A percentile compares a stretch with the other conserved stretches of the same genome.
phyloP scores from a whole-genome alignment of 169 alveolate species.

The Miamiensis avidus region DNA sequence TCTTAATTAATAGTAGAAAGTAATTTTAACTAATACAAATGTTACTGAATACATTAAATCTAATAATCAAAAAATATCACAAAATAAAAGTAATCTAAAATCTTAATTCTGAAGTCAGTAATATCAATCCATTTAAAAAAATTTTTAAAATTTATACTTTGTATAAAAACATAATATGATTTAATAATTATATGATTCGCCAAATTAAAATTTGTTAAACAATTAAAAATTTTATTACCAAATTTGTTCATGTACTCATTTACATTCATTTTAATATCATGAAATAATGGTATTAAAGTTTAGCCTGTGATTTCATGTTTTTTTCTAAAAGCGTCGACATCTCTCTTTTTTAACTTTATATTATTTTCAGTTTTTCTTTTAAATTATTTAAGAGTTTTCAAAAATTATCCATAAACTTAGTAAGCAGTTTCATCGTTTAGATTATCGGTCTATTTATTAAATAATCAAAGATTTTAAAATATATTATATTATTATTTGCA shows the following conservation, averaged over 20 bases:
- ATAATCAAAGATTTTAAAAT: no score
- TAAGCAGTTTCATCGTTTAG: conserved; percentile 10
- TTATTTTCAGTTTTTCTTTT: conserved; percentile 22
- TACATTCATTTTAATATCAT: conserved; percentile 23
- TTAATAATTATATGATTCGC: no score
- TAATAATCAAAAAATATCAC: no score
- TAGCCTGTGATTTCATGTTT: conserved; percentile 10
- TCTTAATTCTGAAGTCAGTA: no score
- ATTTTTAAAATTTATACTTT: no score
- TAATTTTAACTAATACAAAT: not conserved
- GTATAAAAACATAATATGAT: no score
- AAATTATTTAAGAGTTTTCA: conserved; percentile 18
- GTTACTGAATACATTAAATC: not conserved
- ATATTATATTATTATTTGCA: no score
- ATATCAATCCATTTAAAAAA: no score
- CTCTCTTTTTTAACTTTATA: not conserved
- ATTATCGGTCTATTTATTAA: no score
- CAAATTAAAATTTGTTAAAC: no score
- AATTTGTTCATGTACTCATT: conserved; percentile 17
- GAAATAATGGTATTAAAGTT: conserved; percentile 11
- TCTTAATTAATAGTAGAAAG: not conserved
- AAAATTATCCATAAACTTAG: conserved; percentile 7
- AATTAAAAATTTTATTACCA: conserved; percentile 9
- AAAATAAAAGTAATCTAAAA: no score
- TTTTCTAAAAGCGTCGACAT: conserved; percentile 28